Base-by-base conservation (phyloP, 768 basidiomycete species). In the Lepiota venenata region DNA sequence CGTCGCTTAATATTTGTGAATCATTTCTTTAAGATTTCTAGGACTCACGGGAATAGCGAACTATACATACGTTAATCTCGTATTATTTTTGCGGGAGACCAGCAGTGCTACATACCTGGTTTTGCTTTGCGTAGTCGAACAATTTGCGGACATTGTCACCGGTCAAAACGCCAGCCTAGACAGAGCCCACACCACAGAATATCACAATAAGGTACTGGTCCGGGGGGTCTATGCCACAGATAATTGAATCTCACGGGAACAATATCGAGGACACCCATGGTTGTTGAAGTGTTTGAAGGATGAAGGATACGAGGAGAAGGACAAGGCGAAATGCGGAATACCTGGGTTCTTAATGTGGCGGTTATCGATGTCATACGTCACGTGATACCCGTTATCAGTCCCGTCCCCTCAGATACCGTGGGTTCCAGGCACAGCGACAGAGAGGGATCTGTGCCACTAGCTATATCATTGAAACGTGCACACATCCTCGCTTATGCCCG, bases 81-180 rank as follows among this genome's bases (percentile, higher is more conserved):
- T 14, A 14, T 35, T 27, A 16, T 8, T 42, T 14, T 8, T 14
- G 22, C 18, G 5, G 5, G 25, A 36, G 11, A 25, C 6, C 8
- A 25, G 16, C 9, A n/a, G 25, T 12, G 21, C 16, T 7, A 53
- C 79, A 58, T 58, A 93, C 96, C 79, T 94, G 77, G 71, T 98
- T 67, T 63, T 85, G 82, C 64, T 88, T 89, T 42, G 95, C 96
- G 69, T 96, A 97, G 63, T 96, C 86, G 69, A 98, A 96, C 67
- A 99, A 74, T 72, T 94, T 95, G 73, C 93, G 85, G 63, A 93
- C 90, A 69, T 98, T 83, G 62, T 95, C 90, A 71, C 96, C 96
- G 56, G 93, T 95, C 68, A 99, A 74, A 58, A 99, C 96, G 60
- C 96, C 96, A 69, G 93, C 79, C 94, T 96, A 64, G 41, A 55